Conservation (phyloP, 1,284 basidiomycete species). For the Entoloma clypeatum region DNA sequence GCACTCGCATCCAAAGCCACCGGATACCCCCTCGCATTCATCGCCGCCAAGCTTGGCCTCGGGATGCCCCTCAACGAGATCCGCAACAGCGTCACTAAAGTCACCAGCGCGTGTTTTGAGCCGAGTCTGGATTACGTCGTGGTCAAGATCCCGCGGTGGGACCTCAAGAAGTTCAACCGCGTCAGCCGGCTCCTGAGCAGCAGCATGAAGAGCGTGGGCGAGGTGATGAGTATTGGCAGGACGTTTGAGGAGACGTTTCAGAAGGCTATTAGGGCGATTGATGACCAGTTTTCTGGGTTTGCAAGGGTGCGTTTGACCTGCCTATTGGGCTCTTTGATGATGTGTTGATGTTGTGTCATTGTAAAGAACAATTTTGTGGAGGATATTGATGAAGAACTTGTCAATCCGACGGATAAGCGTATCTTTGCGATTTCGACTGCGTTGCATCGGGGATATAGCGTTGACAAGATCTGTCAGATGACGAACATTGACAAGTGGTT, state of each 20-base stretch:
- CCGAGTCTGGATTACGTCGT: conserved; percentile 96
- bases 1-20: conserved; percentile 98
- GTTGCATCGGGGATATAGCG: conserved; percentile 85
- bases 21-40: conserved; percentile 97
- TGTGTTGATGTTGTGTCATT: conserved; percentile 1
- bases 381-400: conserved; percentile 82
- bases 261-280: conserved; percentile 95
- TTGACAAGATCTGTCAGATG: conserved; percentile 96
- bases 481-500: conserved; percentile 99
- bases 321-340: background rate
- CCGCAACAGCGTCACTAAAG: conserved; percentile 95
- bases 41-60: conserved; percentile 96
- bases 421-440: conserved; percentile 90
- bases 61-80: conserved; percentile 98
- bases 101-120: conserved; percentile 97
- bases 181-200: conserved; percentile 86
- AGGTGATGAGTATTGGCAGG: conserved; percentile 98
- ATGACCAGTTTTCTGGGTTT: conserved; percentile 93
- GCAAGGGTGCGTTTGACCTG: conserved; percentile 55
- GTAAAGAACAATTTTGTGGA: conserved; percentile 77
- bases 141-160: conserved; percentile 99
- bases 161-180: conserved; percentile 95
- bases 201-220: conserved; percentile 98
- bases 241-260: conserved; percentile 99
- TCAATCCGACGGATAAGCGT: conserved; percentile 88